A percentile compares a stretch with the other conserved stretches of the same genome.
phyloP scores from a whole-genome alignment of 345 rosid species.

The Populus euphratica region DNA sequence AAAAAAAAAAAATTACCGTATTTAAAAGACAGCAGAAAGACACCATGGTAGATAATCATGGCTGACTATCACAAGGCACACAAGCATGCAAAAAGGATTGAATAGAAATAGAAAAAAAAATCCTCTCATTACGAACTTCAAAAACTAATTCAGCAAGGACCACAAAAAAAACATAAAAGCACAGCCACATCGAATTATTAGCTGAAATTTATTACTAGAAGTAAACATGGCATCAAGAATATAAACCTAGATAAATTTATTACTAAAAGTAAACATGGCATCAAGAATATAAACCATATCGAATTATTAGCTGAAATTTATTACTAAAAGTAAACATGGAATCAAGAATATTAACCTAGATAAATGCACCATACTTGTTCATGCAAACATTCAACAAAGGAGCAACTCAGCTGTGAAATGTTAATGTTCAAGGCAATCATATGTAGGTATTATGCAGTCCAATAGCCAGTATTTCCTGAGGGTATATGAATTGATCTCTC shows the following conservation, averaged over 20 bases:
- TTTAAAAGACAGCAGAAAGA: background rate
- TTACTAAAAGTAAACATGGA: background rate
- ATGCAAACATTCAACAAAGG: background rate
- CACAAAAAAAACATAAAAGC: background rate
- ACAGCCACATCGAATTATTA: background rate
- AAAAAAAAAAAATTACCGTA: too few relatives aligned
- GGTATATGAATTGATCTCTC: conserved; percentile 72
- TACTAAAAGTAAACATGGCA: background rate
- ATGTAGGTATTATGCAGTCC: background rate
- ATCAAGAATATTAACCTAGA: too few relatives aligned
- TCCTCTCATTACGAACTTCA: background rate
- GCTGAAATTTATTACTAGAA: too few relatives aligned
- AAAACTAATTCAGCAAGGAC: conserved; percentile 2
- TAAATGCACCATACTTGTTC: background rate
- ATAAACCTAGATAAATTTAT: too few relatives aligned
- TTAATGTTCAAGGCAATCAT: background rate
- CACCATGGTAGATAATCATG: background rate
- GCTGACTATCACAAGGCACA: background rate
- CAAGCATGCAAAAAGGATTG: background rate
- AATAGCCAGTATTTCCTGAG: conserved; percentile 13
- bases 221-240: background rate
- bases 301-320: too few relatives aligned
- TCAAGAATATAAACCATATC: too few relatives aligned
- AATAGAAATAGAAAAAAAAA: background rate
- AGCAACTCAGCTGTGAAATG: conserved; percentile 5